Evolutionary conservation across 2,329 filamentous ascomycete genomes (phyloP).

Genomic region (Zymoseptoria crescenta): DNA sequence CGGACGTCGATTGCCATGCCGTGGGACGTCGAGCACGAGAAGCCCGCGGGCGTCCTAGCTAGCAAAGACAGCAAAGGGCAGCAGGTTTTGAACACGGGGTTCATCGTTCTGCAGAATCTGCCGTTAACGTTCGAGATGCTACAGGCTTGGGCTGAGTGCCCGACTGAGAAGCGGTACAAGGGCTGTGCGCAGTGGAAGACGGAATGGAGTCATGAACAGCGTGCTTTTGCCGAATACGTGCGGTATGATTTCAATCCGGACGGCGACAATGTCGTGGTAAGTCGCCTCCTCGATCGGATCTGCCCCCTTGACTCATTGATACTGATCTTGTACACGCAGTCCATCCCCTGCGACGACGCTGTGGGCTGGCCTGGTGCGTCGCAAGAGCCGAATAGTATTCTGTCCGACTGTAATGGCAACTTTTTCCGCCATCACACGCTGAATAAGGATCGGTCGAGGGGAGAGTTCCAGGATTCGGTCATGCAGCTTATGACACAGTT

Average conservation of each 20-base stretch:
- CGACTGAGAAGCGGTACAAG: background rate
- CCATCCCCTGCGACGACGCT: background rate
- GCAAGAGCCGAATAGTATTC: background rate
- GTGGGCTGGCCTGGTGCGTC: background rate
- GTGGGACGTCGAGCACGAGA: background rate
- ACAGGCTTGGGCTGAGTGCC: background rate
- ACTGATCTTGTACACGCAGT: background rate
- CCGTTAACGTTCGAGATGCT: background rate
- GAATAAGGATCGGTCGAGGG: background rate
- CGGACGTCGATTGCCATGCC: background rate
- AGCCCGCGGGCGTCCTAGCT: no score
- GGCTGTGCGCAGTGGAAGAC: background rate
- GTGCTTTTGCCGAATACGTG: background rate
- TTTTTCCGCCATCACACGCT: background rate
- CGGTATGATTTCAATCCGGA: background rate
- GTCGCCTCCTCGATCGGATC: background rate
- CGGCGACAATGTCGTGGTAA: background rate
- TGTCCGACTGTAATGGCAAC: background rate
- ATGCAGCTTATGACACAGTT: background rate
- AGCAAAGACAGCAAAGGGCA: background rate
- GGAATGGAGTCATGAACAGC: background rate
- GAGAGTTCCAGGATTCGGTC: background rate
- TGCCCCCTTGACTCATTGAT: background rate
- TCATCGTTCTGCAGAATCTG: background rate
- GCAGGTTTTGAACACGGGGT: background rate